A percentile compares a stretch with the other conserved stretches of the same genome.
phyloP scores from a whole-genome alignment of 192 early-diverging fungal species.

The Lunasporangiospora selenospora region DNA sequence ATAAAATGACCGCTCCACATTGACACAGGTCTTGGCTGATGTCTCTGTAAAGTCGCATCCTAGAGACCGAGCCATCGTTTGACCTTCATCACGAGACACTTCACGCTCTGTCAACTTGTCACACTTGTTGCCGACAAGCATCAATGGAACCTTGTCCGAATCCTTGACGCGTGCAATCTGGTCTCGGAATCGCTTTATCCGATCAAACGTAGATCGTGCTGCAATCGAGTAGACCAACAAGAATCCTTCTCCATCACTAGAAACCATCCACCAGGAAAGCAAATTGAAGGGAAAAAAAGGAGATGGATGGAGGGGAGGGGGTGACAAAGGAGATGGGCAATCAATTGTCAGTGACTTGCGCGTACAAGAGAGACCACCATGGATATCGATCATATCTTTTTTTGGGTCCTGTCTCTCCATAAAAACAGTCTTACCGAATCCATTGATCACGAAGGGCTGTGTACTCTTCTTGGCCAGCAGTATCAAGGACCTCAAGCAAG shows the following conservation, averaged over 20 bases:
- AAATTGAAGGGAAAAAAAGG: conserved; percentile 2
- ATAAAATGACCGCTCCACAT: conserved; percentile 91
- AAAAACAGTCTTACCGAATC: conserved; percentile 64
- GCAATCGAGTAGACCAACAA: conserved; percentile 92
- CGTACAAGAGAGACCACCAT: neutral
- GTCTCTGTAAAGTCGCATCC: conserved; percentile 90
- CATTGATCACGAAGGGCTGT: conserved; percentile 82
- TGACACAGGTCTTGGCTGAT: conserved; percentile 88
- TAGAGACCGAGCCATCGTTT: conserved; percentile 74
- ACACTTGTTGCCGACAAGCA: conserved; percentile 97
- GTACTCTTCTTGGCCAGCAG: conserved; percentile 90
- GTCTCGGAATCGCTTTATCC: conserved; percentile 84
- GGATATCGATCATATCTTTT: neutral
- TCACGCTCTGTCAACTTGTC: conserved; percentile 85
- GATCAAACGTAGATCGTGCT: conserved; percentile 87
- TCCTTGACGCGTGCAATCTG: conserved; percentile 95
- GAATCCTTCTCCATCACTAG: conserved; percentile 84
- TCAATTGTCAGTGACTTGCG: neutral
- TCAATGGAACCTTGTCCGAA: conserved; percentile 82
- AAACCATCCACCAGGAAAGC: neutral
- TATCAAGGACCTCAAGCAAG: conserved; percentile 97
- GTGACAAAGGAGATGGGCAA: neutral
- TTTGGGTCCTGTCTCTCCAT: neutral
- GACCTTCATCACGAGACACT: conserved; percentile 85
- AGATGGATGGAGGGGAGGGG: neutral